Evolutionary conservation across 345 rosid species (phyloP), one percentile per base, ranked within the genome.

Genomic region (Boechera retrofracta): DNA sequence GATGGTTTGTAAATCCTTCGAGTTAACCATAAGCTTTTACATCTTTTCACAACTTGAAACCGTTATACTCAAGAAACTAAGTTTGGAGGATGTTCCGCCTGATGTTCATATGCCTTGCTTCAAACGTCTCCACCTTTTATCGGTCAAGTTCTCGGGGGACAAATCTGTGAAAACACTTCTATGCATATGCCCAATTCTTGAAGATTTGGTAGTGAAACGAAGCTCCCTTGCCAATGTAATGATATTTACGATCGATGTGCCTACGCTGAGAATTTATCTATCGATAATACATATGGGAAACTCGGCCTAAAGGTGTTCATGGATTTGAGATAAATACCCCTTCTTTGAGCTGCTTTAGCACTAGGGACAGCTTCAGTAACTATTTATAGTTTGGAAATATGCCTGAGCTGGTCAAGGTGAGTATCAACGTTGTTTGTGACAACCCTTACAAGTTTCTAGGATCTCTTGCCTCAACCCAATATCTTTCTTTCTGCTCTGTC

Each of bases 291-390:
- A 0, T 33, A 7, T 4, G n/a, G 42, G 38, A 42, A 10, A 33
- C 38, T 49, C 67, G 9, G 16, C 59, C 67, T 18, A 2, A 26
- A 7, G 76, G 60, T 60, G 51, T 41, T 72, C 59, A 49, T 62
- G 60, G 76, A n/a, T 75, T 45, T 75, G 60, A 28, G 52, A 48
- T 75, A 2, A 58, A 57, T 35, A 10, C 73, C 12, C 78, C 78
- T 67, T 47, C 52, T 57, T 58, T 75, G 67, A 58, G 16, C 33
- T 10, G 7, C 13, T 75, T 75, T 56, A 57, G 42, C 65, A 57
- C 67, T 36, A 75, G 1, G 1, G 79, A 58, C 18, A 47, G 10
- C 8, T 67, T 66, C 52, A 67, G 67, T 16, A 48, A 48, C 53
- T 47, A 35, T 38, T 48, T 56, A 26, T 4, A 29, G 33, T 66